Conservation (phyloP, 164 flowering plant species). For the Vitis cinerea region DNA sequence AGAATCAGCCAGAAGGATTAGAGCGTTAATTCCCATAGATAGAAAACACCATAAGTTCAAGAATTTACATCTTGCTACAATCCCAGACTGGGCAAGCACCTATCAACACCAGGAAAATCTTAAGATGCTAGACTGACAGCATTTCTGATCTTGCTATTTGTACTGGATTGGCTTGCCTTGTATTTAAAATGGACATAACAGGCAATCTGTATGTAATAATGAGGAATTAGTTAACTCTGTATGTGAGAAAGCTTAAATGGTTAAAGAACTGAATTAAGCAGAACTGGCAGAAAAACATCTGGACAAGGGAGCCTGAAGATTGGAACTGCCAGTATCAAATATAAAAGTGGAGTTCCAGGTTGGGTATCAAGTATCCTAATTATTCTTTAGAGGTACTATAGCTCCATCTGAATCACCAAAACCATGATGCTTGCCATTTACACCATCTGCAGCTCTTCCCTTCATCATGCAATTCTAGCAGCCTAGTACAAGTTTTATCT, state of each 20-base stretch:
- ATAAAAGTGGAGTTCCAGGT: constrained; percentile 77
- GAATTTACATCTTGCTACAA: too few species aligned
- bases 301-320: constrained; percentile 80
- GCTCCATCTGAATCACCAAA: too few species aligned
- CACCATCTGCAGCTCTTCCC: neutral
- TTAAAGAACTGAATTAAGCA: neutral
- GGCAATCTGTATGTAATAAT: constrained; percentile 33
- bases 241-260: too few species aligned
- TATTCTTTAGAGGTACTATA: constrained; percentile 41
- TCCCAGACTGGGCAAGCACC: neutral
- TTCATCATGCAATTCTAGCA: too few species aligned
- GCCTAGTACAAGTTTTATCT: constrained; percentile 11
- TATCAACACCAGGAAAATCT: neutral
- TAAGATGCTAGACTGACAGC: neutral
- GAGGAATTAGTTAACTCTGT: neutral
- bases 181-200: constrained; percentile 53
- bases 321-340: constrained; percentile 84
- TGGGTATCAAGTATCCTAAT: constrained; percentile 83
- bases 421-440: constrained; percentile 9
- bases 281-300: constrained; percentile 64
- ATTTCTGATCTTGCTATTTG: constrained; percentile 20
- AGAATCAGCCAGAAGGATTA: constrained; percentile 36
- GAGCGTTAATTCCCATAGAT: constrained; percentile 29
- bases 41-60: too few species aligned
- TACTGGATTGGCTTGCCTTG: constrained; percentile 44